These are phyloP conservation scores for Bolboschoenus planiculmis DNA, from an alignment of 176 grass and related monocot species.

Conservation along the genomic window DNA sequence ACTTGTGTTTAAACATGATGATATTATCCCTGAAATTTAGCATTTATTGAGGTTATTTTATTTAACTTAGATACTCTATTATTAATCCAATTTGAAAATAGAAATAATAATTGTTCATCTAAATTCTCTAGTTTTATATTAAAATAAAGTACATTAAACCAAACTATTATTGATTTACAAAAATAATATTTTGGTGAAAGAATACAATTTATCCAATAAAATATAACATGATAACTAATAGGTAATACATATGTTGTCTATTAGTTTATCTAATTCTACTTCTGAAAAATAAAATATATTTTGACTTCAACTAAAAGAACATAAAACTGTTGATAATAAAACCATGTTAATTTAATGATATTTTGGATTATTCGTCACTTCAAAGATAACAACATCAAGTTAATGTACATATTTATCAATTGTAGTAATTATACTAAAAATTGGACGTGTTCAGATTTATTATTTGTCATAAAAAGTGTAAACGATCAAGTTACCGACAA, in stretches of 20 bases:
- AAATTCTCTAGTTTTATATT: too few relatives aligned
- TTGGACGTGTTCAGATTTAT: too few relatives aligned
- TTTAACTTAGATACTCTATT: too few relatives aligned
- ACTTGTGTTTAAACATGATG: too few relatives aligned
- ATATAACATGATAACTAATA: too few relatives aligned
- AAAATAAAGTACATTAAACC: background rate
- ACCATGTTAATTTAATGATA: background rate
- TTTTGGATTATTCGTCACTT: background rate
- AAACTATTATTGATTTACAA: background rate
- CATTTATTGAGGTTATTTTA: background rate
- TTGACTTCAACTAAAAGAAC: background rate
- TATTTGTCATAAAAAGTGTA: too few relatives aligned
- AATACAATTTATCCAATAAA: too few relatives aligned
- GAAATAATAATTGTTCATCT: too few relatives aligned
- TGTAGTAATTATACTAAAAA: too few relatives aligned
- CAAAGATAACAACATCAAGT: background rate
- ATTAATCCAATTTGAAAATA: too few relatives aligned
- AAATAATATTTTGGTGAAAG: background rate
- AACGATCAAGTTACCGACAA: background rate
- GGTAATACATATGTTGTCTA: too few relatives aligned
- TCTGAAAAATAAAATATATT: background rate
- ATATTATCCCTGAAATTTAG: background rate
- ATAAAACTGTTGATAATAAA: background rate
- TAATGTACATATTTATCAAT: too few relatives aligned
- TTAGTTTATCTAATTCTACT: background rate